Evolutionary conservation across 345 rosid genomes (phyloP).

Genomic region (Microthlaspi erraticum): DNA sequence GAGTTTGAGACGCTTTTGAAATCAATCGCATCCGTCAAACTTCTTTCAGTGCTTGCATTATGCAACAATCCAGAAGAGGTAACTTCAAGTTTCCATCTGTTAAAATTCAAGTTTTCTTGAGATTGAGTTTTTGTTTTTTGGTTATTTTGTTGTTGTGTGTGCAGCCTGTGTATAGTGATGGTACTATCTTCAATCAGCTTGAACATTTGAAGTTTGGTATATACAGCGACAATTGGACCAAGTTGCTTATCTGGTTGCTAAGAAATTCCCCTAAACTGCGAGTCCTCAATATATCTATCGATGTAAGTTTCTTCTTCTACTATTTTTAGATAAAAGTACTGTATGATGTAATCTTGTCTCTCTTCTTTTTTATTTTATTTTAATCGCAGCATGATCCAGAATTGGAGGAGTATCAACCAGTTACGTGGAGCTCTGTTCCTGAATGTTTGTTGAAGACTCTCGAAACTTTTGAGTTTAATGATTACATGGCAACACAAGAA

Average conservation of each 20-base stretch:
- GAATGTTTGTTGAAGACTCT: background rate
- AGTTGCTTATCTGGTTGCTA: constrained; percentile 2
- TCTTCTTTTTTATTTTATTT: background rate
- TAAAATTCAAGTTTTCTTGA: background rate
- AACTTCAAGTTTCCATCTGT: background rate
- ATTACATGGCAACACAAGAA: too few species aligned
- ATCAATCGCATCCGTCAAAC: background rate
- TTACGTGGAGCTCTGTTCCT: too few species aligned
- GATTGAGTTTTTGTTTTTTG: background rate
- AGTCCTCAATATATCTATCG: background rate
- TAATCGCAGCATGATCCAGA: too few species aligned
- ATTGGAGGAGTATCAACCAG: too few species aligned
- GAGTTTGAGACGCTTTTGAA: background rate
- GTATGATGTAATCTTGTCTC: background rate
- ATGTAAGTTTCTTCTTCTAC: background rate
- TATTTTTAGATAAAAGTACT: background rate
- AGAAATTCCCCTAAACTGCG: constrained; percentile 9
- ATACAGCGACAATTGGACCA: background rate
- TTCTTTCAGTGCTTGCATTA: background rate
- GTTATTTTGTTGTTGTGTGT: background rate
- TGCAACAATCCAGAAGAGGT: background rate
- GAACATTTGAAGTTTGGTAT: background rate
- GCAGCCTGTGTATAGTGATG: background rate
- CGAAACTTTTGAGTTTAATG: too few species aligned
- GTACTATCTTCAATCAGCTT: background rate